These are phyloP conservation scores for Phtheirospermum japonicum DNA, from an alignment of 257 asterid genomes.

Conservation along the genomic window DNA sequence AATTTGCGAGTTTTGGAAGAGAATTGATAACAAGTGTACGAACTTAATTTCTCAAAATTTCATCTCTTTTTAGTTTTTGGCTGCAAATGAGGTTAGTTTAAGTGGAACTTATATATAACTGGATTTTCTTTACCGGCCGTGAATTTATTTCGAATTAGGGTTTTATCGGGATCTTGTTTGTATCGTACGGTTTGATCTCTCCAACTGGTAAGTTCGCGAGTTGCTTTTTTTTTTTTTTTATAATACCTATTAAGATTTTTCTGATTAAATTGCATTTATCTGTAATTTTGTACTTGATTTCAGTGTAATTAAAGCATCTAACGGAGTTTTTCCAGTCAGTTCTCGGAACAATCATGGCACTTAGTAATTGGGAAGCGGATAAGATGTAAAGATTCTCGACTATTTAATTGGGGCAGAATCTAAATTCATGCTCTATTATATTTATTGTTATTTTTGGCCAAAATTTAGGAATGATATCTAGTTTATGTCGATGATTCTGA, in stretches of 20 bases:
- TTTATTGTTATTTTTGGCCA: slow-evolving; percentile 13
- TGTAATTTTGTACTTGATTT: slow-evolving; percentile 34
- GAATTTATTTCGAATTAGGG: slow-evolving; percentile 40
- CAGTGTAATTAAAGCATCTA: slow-evolving; percentile 30
- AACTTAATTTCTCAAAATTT: not conserved
- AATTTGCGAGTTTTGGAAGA: slow-evolving; percentile 16
- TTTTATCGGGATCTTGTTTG: slow-evolving; percentile 47
- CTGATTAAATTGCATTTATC: slow-evolving; percentile 20
- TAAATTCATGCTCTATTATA: not conserved
- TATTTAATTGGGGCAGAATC: slow-evolving; percentile 12
- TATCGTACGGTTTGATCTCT: slow-evolving; percentile 54
- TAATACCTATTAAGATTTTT: not conserved
- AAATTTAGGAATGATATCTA: slow-evolving; percentile 4
- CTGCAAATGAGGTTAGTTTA: slow-evolving; percentile 4
- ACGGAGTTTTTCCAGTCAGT: slow-evolving; percentile 25
- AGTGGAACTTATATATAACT: slow-evolving; percentile 29
- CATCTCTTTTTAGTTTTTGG: not conserved
- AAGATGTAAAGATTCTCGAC: slow-evolving; percentile 58
- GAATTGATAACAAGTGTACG: slow-evolving; percentile 28
- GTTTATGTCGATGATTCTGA: slow-evolving; percentile 6
- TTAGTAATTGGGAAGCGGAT: slow-evolving; percentile 99
- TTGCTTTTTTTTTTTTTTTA: not conserved
- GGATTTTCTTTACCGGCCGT: slow-evolving; percentile 19
- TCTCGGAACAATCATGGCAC: slow-evolving; percentile 60
- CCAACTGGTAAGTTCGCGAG: slow-evolving; percentile 35